Evolutionary conservation across 2,329 filamentous ascomycete genomes (phyloP).

Genomic region (Calonectria multiphialidica): DNA sequence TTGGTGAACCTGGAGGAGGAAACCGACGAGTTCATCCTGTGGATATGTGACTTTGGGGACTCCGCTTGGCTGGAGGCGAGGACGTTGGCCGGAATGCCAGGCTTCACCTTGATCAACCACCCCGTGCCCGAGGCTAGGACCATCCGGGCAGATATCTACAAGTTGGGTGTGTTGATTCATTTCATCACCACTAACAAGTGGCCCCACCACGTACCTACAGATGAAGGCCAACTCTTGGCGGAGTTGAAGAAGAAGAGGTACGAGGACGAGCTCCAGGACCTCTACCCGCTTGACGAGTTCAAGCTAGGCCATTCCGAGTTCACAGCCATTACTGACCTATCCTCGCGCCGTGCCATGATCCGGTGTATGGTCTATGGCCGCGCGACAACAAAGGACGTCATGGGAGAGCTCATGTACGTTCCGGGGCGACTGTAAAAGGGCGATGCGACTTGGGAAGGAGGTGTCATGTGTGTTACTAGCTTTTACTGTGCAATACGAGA

Average conservation of each 20-base stretch:
- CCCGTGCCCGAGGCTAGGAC: background rate
- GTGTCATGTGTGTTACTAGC: background rate
- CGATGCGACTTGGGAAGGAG: background rate
- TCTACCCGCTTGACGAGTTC: background rate
- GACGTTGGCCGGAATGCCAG: background rate
- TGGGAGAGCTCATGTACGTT: background rate
- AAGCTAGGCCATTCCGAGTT: background rate
- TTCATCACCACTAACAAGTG: background rate
- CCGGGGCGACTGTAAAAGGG: background rate
- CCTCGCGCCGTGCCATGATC: background rate
- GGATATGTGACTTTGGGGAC: background rate
- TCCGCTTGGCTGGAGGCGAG: background rate
- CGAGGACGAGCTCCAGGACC: background rate
- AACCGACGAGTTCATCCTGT: background rate
- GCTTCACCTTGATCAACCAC: background rate
- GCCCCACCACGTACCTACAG: background rate
- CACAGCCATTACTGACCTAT: background rate
- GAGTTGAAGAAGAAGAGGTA: background rate
- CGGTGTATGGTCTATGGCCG: background rate
- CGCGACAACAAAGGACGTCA: background rate
- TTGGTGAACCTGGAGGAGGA: background rate
- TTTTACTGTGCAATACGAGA: background rate
- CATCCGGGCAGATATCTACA: background rate
- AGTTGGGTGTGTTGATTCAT: background rate
- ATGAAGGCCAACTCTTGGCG: background rate